phyloP scores from a whole-genome alignment of 352 stramenopile genomes.

The Pilasporangium apinafurcum region DNA sequence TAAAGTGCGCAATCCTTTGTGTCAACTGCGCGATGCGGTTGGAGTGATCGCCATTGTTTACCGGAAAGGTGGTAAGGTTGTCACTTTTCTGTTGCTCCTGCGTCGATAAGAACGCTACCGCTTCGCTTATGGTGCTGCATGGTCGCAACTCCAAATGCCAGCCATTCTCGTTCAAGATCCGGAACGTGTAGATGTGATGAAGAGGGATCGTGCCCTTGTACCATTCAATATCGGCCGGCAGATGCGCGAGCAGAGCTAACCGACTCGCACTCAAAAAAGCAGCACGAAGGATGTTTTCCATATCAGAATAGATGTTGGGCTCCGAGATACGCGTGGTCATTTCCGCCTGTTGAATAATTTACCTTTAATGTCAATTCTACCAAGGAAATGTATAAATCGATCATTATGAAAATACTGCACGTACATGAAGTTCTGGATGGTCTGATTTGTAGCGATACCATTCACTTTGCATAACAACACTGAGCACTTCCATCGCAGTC shows the following conservation, averaged over 20 bases:
- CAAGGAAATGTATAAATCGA: no score
- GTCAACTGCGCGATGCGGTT: constrained; percentile 16
- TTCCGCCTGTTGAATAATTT: constrained; percentile 16
- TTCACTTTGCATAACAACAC: constrained; percentile 26
- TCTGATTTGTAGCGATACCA: constrained; percentile 26
- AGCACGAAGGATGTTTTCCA: constrained; percentile 19
- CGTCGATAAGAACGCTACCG: not conserved
- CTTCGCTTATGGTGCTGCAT: constrained; percentile 16
- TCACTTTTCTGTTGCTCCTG: not conserved
- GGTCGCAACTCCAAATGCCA: constrained; percentile 15
- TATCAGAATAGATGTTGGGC: constrained; percentile 7
- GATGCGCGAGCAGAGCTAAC: constrained; percentile 20
- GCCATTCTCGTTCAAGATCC: constrained; percentile 20
- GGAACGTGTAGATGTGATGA: constrained; percentile 11
- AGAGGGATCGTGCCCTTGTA: constrained; percentile 15
- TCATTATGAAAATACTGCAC: no score
- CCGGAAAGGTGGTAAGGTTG: constrained; percentile 4
- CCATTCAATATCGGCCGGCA: constrained; percentile 18
- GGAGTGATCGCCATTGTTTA: no score
- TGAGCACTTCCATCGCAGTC: constrained; percentile 17
- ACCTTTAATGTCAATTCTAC: no score
- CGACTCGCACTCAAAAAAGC: constrained; percentile 18
- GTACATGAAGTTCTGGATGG: constrained; percentile 21
- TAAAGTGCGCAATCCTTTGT: constrained; percentile 18
- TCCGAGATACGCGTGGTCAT: constrained; percentile 14